Base-by-base conservation (phyloP, 2,329 filamentous ascomycete genomes). In the Paradendryphiella salina region DNA sequence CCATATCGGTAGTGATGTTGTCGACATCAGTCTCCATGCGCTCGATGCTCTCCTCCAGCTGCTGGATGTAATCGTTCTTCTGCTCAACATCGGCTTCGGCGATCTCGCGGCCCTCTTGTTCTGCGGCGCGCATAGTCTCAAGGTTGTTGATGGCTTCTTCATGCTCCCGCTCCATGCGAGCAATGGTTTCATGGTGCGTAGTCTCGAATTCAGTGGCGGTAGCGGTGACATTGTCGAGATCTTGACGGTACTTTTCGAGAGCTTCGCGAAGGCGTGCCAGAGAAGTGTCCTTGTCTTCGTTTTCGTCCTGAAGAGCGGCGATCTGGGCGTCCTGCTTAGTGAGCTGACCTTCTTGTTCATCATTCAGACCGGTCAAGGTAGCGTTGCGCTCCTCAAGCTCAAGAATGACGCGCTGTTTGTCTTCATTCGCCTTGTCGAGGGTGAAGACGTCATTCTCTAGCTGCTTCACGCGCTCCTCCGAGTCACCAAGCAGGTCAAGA, bases 171-270 rank as follows among this genome's bases (percentile, higher is more conserved):
- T 76, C 71, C 65, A 78, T 71, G 35, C 71, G 64, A 3, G 54
- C 61, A 11, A 79, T 66, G 14, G 61, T 62, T 1, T 62, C 60
- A 4, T 60, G 54, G 46, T 77, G 73, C 23, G 76, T 69, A 10
- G 69, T 53, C 55, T 79, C 76, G 53, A 77, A 73, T 3, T 59
- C 60, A 2, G 61, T 67, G 32, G 77, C 71, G 6, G 76, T 68
- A 14, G 58, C 51, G 4, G 71, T 70, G 29, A 77, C 61, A 11
- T 65, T 63, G 17, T 67, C 59, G 41, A 77, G 70, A 26, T 78
- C 75, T 8, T 56, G 52, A 23, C 69, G 71, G 54, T 76, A 78
- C 10, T 63, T 63, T 11, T 75, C 65, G 28, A 79, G 58, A 8
- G 72, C 71, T 13, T 63, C 54, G 7, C 66, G 67, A n/a, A 78